Evolutionary conservation across 164 flowering plant genomes (phyloP).

Genomic region (Akebia trifoliata): DNA sequence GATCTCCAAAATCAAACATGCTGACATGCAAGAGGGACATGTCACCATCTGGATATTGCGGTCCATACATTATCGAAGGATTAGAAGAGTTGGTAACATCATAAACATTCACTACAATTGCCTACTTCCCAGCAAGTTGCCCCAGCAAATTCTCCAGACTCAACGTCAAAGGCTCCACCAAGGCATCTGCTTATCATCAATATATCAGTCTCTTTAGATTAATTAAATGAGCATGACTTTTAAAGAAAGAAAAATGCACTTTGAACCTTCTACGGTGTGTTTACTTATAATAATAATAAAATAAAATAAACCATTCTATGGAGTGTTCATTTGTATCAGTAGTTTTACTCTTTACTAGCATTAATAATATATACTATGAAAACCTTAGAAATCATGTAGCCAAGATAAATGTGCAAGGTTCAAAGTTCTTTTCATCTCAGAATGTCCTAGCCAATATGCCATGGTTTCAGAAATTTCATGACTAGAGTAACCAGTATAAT

Average conservation of each 20-base stretch:
- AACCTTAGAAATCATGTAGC: no score
- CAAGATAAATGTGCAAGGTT: no score
- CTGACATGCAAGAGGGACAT: constrained; percentile 62
- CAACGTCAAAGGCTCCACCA: constrained; percentile 95
- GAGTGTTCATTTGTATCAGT: background rate
- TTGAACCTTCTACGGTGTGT: no score
- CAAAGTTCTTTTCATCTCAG: no score
- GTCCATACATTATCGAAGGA: constrained; percentile 82
- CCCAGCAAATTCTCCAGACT: constrained; percentile 92
- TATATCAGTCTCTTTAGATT: constrained; percentile 3
- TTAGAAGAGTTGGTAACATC: constrained; percentile 76
- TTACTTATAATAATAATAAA: background rate
- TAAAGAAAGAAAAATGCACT: no score
- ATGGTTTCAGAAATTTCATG: no score
- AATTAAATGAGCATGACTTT: no score
- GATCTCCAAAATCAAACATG: constrained; percentile 91
- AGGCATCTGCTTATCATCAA: constrained; percentile 52
- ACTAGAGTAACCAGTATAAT: no score
- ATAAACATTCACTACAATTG: constrained; percentile 78
- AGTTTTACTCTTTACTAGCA: background rate
- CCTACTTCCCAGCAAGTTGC: constrained; percentile 81
- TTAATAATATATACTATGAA: no score
- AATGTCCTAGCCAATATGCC: no score
- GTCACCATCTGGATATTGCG: constrained; percentile 58
- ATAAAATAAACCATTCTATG: no score